Conservation (phyloP, 2,329 filamentous ascomycete species). For the Coniochaeta prunicola region DNA sequence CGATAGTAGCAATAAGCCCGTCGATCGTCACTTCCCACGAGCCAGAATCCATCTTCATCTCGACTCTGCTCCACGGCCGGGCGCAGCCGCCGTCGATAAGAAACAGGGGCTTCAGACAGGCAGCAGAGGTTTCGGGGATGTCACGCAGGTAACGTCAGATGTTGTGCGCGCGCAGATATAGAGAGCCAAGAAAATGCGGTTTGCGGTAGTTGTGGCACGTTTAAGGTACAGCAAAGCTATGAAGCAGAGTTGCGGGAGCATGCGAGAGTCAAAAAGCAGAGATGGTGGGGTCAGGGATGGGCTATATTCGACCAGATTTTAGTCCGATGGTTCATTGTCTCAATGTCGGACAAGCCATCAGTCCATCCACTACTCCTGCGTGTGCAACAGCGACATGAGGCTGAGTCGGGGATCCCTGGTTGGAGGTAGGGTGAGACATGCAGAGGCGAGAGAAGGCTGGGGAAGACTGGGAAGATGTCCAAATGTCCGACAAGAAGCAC, state of each 20-base stretch:
- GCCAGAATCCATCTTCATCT: not conserved
- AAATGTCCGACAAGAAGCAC: not conserved
- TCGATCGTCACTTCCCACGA: constrained; percentile 8
- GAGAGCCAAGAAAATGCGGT: not conserved
- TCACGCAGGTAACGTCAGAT: not conserved
- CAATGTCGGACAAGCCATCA: not conserved
- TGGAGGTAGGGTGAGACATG: not conserved
- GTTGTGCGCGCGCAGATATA: not conserved
- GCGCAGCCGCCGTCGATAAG: not conserved
- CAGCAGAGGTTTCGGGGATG: not conserved
- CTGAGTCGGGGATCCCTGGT: constrained; percentile 1
- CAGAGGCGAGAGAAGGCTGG: not conserved
- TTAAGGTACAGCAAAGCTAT: no score
- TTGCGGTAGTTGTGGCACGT: not conserved
- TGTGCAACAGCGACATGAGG: not conserved
- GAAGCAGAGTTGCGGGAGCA: not conserved
- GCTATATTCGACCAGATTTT: not conserved
- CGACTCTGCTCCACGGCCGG: not conserved
- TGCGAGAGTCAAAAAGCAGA: not conserved
- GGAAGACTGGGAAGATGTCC: not conserved
- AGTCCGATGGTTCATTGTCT: not conserved
- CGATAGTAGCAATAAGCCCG: constrained; percentile 13
- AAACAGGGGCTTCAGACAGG: not conserved
- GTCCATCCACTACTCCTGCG: not conserved
- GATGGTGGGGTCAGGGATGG: not conserved